phyloP scores from a whole-genome alignment of 176 grass and related monocot species.

The Poa pratensis region DNA sequence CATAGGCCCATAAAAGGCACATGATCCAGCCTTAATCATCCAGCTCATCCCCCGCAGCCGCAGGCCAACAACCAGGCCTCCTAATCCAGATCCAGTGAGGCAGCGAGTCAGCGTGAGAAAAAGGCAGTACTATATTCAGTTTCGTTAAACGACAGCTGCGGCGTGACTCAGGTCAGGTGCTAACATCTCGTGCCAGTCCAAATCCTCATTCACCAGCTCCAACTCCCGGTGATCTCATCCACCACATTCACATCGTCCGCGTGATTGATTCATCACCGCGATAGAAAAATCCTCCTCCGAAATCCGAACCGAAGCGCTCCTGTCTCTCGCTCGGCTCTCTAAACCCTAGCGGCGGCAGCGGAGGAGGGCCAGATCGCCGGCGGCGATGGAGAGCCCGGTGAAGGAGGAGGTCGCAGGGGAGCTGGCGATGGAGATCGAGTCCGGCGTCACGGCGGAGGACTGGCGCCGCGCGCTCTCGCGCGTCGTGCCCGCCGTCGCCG shows the following conservation, averaged over 20 bases:
- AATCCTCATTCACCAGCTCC: constrained; percentile 37
- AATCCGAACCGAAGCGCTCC: background rate
- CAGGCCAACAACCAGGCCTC: background rate
- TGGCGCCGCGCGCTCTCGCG: constrained; percentile 79
- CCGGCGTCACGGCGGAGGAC: constrained; percentile 81
- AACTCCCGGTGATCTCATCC: constrained; percentile 45
- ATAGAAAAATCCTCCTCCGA: background rate
- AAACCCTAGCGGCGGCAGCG: constrained; percentile 48
- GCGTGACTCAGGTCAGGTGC: constrained; percentile 4
- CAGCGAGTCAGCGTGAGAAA: background rate
- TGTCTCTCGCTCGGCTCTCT: background rate
- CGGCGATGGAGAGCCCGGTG: constrained; percentile 53
- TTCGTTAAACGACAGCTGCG: background rate
- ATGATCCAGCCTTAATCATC: background rate
- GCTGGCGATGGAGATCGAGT: constrained; percentile 82
- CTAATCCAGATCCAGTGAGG: background rate
- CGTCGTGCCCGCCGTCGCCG: constrained; percentile 93
- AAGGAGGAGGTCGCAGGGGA: constrained; percentile 59
- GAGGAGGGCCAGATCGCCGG: constrained; percentile 38
- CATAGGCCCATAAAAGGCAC: background rate
- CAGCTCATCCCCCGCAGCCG: background rate
- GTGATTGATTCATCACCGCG: constrained; percentile 8
- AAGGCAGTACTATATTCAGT: constrained; percentile 19
- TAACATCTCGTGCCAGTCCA: constrained; percentile 38
- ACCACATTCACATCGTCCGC: constrained; percentile 29